Base-by-base conservation (phyloP, 2,329 filamentous ascomycete genomes). In the Xylaria sp. region DNA sequence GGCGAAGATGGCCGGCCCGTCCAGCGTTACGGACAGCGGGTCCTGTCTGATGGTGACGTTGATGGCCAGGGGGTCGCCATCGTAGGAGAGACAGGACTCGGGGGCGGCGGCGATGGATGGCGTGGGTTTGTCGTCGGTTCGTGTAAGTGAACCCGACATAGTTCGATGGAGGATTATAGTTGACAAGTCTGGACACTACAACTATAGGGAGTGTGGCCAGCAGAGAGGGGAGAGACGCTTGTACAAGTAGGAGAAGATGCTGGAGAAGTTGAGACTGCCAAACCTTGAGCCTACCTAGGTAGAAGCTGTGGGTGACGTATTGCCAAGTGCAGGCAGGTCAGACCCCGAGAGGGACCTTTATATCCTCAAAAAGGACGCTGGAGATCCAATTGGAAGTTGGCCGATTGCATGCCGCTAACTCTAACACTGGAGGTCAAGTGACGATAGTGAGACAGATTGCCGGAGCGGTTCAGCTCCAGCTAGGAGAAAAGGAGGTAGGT, bases 1-100 rank as follows among this genome's bases (percentile, higher is more conserved):
- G 39, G 71, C 65, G 48, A 81, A 74, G 54, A 84, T 76, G 61
- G 76, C 71, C 7, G 73, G 67, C 37, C 78, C 79, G 49, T 82
- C 75, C 13, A 86, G 75, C 0, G 81, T 84, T 48, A 85, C 65
- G 39, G 76, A 78, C 50, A 84, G 72, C 41, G 80, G 74, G 59
- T 78, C 74, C 65, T 83, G 79, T 29, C 75, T 75, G 56, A 80
- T 75, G 44, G 73, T 71, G 65, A 76, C 71, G 59, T 73, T 74
- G 55, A 77, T 63, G n/a, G 69, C 65, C 16, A 71, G 29, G 34
- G 60, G 56, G n/a, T 61, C 58, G 42, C 48, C 56, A 53, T 53
- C 48, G 17, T 52, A 57, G 22, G 39, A 44, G 40, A 54, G 29
- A 18, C 43, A 60, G 41, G 53, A 34, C 34, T 65, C 59, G 52